Base-by-base conservation (phyloP, 805 yeast genomes). In the Blastobotrys attinorum region DNA sequence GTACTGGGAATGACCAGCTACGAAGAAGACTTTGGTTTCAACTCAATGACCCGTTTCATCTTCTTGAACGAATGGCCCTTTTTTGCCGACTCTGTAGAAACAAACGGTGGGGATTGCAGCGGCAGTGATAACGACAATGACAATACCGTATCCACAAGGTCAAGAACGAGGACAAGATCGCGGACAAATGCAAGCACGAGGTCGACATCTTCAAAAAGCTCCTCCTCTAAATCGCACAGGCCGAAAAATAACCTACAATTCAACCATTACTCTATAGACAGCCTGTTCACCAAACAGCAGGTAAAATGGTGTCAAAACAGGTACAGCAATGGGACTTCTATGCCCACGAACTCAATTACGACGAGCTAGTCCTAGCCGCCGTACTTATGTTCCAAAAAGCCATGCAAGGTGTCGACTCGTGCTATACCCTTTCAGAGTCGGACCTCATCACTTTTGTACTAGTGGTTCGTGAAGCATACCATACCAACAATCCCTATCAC, bases 401-500 rank as follows among this genome's bases (percentile, higher is more conserved):
- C 17, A 67, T 68, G 42, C 23, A 11, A 3, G 17, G 11, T 13
- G 20, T 10, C 10, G 39, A 34, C 35, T 32, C 18, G 3, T 17
- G 13, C 17, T 44, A 44, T 20, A 40, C 42, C 1, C 44, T 60
- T 13, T 38, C 59, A 11, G 72, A 70, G 37, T 75, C 76, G 56
- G 67, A 71, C 46, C 64, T 87, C 22, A 62, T 78, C 35, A 70
- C 75, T 17, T 72, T 89, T 51, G 62, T 87, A 18, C 74, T 81
- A 51, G 73, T 79, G 52, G 71, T 85, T 6, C 73, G 96, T 48
- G 83, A 83, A 52, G 76, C 86, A 37, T 92, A 92, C 63, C 80
- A 83, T 56, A 76, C 78, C 53, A 85, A 87, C 8, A 89, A 89
- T 60, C 86, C 90, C 15, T 92, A 90, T 69, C 98, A 92, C 67